Conservation (phyloP, 129 eudicot genomes). For the Solidago caesia region DNA sequence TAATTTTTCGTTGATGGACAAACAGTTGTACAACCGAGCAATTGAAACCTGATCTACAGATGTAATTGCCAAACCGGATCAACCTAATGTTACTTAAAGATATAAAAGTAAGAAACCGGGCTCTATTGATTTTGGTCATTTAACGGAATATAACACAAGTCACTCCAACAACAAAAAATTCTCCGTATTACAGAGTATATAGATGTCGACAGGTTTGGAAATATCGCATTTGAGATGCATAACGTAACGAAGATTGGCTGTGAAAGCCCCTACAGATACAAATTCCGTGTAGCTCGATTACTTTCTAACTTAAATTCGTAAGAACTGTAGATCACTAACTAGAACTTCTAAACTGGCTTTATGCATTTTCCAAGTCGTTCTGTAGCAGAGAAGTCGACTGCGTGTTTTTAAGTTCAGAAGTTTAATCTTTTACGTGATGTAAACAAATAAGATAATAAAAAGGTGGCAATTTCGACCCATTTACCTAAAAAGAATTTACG, state of each 20-base stretch:
- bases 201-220: background rate
- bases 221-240: background rate
- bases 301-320: conserved; percentile 72
- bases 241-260: background rate
- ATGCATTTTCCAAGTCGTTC: conserved; percentile 87
- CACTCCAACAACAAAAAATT: background rate
- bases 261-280: background rate
- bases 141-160: background rate
- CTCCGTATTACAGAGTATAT: background rate
- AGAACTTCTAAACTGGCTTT: conserved; percentile 95
- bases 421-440: conserved; percentile 1
- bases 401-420: conserved; percentile 11
- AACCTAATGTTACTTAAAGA: background rate
- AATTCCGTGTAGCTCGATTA: too few relatives aligned
- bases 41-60: conserved; percentile 68
- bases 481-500: background rate
- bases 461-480: background rate
- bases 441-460: background rate
- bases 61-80: conserved; percentile 11
- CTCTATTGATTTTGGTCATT: background rate
- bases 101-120: background rate
- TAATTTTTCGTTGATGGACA: conserved; percentile 83
- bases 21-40: conserved; percentile 98
- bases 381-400: conserved; percentile 82
- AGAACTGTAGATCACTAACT: conserved; percentile 79